Percentiles rank a stretch among this genome's conserved stretches.
Evolutionary conservation across 371 early-diverging fungal species (phyloP).

Genomic region (Mucor mucedo): DNA sequence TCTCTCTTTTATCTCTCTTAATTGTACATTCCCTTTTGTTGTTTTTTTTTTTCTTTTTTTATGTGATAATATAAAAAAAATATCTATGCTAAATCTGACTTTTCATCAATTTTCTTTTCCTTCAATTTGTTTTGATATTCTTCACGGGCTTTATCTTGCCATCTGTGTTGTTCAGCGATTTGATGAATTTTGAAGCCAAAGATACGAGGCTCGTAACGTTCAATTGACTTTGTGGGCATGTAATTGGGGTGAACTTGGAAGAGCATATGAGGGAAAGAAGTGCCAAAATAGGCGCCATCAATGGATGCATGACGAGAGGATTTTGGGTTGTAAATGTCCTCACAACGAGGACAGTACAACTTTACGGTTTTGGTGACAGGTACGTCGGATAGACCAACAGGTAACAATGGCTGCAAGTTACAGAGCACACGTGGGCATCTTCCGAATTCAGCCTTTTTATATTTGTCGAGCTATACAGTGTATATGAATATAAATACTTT

Average conservation of each 20-base stretch:
- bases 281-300: constrained; percentile 97
- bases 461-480: constrained; percentile 74
- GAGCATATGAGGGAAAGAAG: constrained; percentile 94
- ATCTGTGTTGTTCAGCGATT: constrained; percentile 79
- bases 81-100: too few relatives aligned
- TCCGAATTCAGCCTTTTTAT: constrained; percentile 89
- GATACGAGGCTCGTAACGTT: constrained; percentile 88
- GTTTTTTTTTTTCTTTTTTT: too few relatives aligned
- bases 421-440: constrained; percentile 94
- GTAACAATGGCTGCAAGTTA: constrained; percentile 76
- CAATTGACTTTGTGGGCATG: constrained; percentile 63
- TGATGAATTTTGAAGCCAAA: constrained; percentile 94
- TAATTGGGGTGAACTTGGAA: constrained; percentile 87
- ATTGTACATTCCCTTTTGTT: too few relatives aligned
- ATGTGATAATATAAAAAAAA: too few relatives aligned
- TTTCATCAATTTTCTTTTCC: too few relatives aligned
- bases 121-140: too few relatives aligned
- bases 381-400: constrained; percentile 88
- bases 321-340: constrained; percentile 92
- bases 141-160: constrained; percentile 81
- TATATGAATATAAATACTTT: background rate
- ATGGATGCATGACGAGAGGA: constrained; percentile 74
- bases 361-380: constrained; percentile 81
- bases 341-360: constrained; percentile 88
- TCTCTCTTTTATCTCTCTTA: too few relatives aligned